Evolutionary conservation across 192 early-diverging fungal genomes (phyloP).

Genomic region (Lobosporangium transversale): DNA sequence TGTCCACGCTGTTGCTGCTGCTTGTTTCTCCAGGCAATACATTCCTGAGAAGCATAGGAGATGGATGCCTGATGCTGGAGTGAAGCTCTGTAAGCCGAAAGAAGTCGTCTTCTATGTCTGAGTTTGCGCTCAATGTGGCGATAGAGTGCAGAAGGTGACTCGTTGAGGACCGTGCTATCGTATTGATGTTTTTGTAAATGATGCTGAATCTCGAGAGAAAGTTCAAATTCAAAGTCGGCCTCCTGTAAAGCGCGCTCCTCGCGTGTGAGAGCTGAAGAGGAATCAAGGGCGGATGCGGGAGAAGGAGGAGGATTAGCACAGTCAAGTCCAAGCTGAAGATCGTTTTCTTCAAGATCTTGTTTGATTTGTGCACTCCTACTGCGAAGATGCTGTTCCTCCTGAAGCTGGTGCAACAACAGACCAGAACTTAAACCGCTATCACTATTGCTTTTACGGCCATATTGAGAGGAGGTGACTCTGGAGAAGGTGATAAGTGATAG

Average conservation of each 20-base stretch:
- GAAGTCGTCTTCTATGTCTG: slow-evolving; percentile 18
- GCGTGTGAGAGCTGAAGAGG: not conserved
- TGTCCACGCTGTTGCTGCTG: slow-evolving; percentile 16
- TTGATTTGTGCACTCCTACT: slow-evolving; percentile 25
- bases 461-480: slow-evolving; percentile 6
- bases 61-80: slow-evolving; percentile 19
- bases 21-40: slow-evolving; percentile 36
- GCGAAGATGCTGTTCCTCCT: slow-evolving; percentile 42
- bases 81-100: slow-evolving; percentile 23
- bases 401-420: slow-evolving; percentile 26
- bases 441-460: not conserved
- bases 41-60: slow-evolving; percentile 34
- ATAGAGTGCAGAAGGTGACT: slow-evolving; percentile 40
- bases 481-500: slow-evolving; percentile 32
- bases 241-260: slow-evolving; percentile 34
- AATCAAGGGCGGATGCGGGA: not conserved
- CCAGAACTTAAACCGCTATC: not conserved
- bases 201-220: slow-evolving; percentile 34
- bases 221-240: slow-evolving; percentile 47
- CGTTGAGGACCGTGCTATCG: slow-evolving; percentile 42
- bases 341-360: slow-evolving; percentile 43
- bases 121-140: slow-evolving; percentile 33
- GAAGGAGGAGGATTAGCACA: slow-evolving; percentile 18
- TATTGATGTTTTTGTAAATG: slow-evolving; percentile 15
- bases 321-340: slow-evolving; percentile 28